phyloP scores from a whole-genome alignment of 169 alveolate genomes.

The Plasmodium yoelii region DNA sequence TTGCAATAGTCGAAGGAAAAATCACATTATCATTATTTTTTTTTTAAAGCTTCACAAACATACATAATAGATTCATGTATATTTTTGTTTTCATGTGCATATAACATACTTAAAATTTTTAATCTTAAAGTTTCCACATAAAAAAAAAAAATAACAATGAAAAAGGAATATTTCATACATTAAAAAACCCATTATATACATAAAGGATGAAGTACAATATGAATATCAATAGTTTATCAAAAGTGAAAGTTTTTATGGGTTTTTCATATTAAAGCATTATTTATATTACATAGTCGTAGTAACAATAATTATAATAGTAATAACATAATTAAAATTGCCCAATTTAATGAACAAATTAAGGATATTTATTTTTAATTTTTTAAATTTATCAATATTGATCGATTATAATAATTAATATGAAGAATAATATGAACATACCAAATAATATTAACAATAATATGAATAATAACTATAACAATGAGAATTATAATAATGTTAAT shows the following conservation, averaged over 20 bases:
- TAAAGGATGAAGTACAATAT: no score
- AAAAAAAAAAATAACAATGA: neutral
- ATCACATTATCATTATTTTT: no score
- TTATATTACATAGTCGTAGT: neutral
- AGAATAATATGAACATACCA: constrained; percentile 1
- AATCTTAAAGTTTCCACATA: neutral
- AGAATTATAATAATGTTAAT: constrained; percentile 22
- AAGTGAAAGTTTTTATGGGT: neutral
- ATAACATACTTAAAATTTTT: no score
- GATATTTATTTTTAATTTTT: neutral
- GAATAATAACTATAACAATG: constrained; percentile 19
- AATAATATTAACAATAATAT: constrained; percentile 7
- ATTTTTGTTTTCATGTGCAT: no score
- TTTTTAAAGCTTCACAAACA: no score
- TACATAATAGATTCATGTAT: no score
- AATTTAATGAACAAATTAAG: neutral
- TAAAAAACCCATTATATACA: neutral
- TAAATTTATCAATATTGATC: neutral
- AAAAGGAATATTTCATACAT: neutral
- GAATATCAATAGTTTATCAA: neutral
- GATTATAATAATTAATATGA: neutral
- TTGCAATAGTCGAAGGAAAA: no score
- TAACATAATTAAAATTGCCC: neutral
- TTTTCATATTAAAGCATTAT: neutral
- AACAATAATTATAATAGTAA: neutral